Evolutionary conservation across 331 rosid species (phyloP).

Genomic region (Acacia pycnantha): DNA sequence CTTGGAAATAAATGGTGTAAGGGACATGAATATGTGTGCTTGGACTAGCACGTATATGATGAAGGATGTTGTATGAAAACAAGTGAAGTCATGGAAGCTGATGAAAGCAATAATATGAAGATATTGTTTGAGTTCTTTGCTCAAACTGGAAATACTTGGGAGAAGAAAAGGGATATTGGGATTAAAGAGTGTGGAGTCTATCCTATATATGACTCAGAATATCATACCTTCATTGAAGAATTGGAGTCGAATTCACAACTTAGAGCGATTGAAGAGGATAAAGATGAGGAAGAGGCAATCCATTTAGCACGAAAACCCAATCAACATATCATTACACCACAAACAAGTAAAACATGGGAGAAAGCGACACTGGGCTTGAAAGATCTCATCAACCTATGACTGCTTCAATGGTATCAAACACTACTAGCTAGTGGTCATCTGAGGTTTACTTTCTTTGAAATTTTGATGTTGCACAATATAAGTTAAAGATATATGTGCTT

Average conservation of each 20-base stretch:
- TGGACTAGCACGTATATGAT: conserved; percentile 22
- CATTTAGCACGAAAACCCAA: not conserved
- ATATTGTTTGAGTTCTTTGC: conserved; percentile 40
- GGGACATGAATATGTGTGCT: conserved; percentile 1
- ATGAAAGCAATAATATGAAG: not conserved
- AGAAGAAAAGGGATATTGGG: conserved; percentile 2
- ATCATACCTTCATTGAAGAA: not conserved
- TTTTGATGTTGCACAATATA: not conserved
- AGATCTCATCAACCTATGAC: not conserved
- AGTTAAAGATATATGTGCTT: too few species aligned
- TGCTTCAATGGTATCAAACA: not conserved
- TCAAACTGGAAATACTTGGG: conserved; percentile 26
- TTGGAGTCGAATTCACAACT: not conserved
- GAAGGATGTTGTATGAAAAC: conserved; percentile 21
- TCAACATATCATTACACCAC: not conserved
- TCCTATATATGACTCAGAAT: not conserved
- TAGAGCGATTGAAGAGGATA: not conserved
- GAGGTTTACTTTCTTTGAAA: not conserved
- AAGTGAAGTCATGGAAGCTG: conserved; percentile 2
- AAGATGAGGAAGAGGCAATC: not conserved
- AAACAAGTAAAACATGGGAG: not conserved
- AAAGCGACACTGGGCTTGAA: not conserved
- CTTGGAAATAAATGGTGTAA: conserved; percentile 4
- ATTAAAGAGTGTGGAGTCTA: conserved; percentile 4
- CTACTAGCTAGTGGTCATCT: too few species aligned